Percentiles rank a stretch among this genome's conserved stretches.
Evolutionary conservation across 1,139 yeast species (phyloP).

Genomic region (Candida freyschussii): DNA sequence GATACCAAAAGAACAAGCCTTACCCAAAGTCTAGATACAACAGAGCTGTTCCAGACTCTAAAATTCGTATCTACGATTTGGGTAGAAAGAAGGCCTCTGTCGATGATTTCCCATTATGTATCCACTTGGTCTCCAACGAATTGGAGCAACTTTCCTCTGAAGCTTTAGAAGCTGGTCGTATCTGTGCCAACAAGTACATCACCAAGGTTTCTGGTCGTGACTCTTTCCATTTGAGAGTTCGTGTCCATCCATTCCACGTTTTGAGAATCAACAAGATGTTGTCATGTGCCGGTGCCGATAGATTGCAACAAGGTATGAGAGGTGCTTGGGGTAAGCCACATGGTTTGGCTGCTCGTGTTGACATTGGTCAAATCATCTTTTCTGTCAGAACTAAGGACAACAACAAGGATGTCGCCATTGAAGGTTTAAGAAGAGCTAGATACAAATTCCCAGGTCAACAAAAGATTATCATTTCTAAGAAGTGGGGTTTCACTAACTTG

Average conservation of each 20-base stretch:
- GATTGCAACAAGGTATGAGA: slow-evolving; percentile 99
- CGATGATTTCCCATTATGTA: slow-evolving; percentile 98
- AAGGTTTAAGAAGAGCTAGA: slow-evolving; percentile 99
- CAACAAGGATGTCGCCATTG: slow-evolving; percentile 95
- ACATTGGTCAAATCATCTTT: slow-evolving; percentile 96
- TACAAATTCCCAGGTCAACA: slow-evolving; percentile 99
- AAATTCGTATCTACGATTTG: slow-evolving; percentile 97
- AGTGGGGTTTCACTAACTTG: slow-evolving; percentile 99
- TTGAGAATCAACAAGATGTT: slow-evolving; percentile 99
- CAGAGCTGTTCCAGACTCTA: slow-evolving; percentile 99
- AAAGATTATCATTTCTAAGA: slow-evolving; percentile 97
- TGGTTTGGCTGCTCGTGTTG: slow-evolving; percentile 99
- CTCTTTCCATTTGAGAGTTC: slow-evolving; percentile 99
- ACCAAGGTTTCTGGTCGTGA: slow-evolving; percentile 98
- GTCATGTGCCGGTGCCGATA: slow-evolving; percentile 99
- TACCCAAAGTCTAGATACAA: slow-evolving; percentile 99
- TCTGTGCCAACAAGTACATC: slow-evolving; percentile 99
- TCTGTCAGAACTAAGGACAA: slow-evolving; percentile 98
- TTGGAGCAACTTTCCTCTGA: slow-evolving; percentile 98
- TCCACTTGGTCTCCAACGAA: slow-evolving; percentile 98
- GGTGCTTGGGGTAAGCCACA: slow-evolving; percentile 99
- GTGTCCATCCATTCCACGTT: slow-evolving; percentile 99
- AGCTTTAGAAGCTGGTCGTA: slow-evolving; percentile 99
- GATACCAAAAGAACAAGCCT: slow-evolving; percentile 99
- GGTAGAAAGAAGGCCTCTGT: slow-evolving; percentile 99